phyloP scores from a whole-genome alignment of 495 filamentous ascomycete species.

The Aspergillus kassunensis region DNA sequence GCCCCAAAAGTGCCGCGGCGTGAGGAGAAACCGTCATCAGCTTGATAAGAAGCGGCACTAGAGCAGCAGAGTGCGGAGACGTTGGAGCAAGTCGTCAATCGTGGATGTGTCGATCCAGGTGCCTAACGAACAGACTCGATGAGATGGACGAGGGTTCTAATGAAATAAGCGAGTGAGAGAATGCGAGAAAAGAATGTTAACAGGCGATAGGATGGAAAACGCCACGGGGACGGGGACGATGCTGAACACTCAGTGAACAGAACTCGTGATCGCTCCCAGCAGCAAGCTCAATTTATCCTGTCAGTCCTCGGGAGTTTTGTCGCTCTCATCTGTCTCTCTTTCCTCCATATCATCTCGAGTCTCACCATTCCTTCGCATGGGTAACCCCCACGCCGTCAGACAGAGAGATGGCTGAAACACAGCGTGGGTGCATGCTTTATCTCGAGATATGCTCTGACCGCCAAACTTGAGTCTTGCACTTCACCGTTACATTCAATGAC shows the following conservation, averaged over 20 bases:
- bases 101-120: slow-evolving; percentile 21
- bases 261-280: too few relatives aligned
- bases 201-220: slow-evolving; percentile 12
- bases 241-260: too few relatives aligned
- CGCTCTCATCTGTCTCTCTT: neutral
- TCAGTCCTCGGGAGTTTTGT: too few relatives aligned
- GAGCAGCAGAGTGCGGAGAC: slow-evolving; percentile 24
- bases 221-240: slow-evolving; percentile 9
- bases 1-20: slow-evolving; percentile 8
- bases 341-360: neutral
- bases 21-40: slow-evolving; percentile 25
- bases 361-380: neutral
- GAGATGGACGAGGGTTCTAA: slow-evolving; percentile 15
- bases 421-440: neutral
- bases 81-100: slow-evolving; percentile 20
- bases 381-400: neutral
- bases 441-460: neutral
- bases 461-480: neutral
- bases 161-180: too few relatives aligned
- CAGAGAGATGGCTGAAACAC: neutral
- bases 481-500: neutral
- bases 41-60: slow-evolving; percentile 24
- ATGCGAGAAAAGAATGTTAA: too few relatives aligned
- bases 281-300: too few relatives aligned
- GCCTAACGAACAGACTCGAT: slow-evolving; percentile 6